Evolutionary conservation across 495 filamentous ascomycete genomes (phyloP), one percentile per base, ranked within the genome.

Genomic region (Talaromyces wortmannii): DNA sequence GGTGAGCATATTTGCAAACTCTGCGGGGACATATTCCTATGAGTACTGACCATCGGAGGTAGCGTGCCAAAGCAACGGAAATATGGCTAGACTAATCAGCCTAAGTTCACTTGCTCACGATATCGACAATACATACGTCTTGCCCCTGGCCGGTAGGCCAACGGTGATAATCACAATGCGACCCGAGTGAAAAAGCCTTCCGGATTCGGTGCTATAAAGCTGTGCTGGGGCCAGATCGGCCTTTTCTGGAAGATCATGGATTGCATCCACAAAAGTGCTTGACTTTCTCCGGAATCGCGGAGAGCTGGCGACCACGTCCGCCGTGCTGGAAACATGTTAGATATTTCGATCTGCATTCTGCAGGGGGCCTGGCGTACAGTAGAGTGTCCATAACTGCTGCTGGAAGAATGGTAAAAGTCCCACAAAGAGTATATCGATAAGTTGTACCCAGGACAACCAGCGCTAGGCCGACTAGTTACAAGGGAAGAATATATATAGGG

Each of bases 151-250:
- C 46, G 95, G 95, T 44, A 96, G 80, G 51, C 95, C 95, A 63
- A 97, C 95, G 60, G 95, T 96, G 51, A 92, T 92, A 55, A 99
- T 97, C 42, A 91, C 91, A 60, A 99, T 97, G 32, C 92, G 83
- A 45, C 95, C 95, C 6, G 94, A 96, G 69, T 99, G 95, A 66
- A 97, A 99, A 23, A 99, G 83, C 17, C 92, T 82, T 49, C 95
- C 95, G 36, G 92, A 97, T 78, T 96, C 92, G 16, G 95, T 99
- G 67, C 90, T 96, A 69, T 99, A 99, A 23, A 99, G 77, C 73
- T 99, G 95, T 55, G 95, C 95, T 13, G 95, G 95, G 3, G 95
- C 95, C 74, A 95, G 83, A 55, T 91, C 86, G 51, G 84, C 83
- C 58, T 89, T 91, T 61, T 89, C 83, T 2, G 89, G 83, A 53